A percentile compares a stretch with the other conserved stretches of the same genome.
Evolutionary conservation across 257 asterid species (phyloP).

Genomic region (Nicotiana tomentosiformis): DNA sequence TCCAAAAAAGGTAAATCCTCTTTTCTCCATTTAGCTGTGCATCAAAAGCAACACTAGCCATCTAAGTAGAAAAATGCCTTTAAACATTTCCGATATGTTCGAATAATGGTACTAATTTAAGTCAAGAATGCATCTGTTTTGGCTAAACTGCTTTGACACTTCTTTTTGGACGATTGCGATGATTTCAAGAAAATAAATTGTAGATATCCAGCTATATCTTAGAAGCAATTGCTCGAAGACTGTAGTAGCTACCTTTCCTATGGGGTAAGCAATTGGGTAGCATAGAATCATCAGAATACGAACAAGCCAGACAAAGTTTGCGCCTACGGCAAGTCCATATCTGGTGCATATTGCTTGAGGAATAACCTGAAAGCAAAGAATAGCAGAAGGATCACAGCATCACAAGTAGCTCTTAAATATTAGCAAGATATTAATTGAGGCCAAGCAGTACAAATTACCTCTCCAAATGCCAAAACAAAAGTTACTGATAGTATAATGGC

Average conservation of each 20-base stretch:
- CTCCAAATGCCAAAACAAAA: constrained; percentile 89
- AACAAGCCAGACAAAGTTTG: constrained; percentile 87
- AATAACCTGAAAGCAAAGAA: constrained; percentile 54
- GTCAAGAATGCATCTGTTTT: background rate
- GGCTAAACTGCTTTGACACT: background rate
- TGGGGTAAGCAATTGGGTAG: constrained; percentile 86
- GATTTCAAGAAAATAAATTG: background rate
- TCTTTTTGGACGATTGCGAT: background rate
- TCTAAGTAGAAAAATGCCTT: background rate
- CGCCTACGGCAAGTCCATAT: constrained; percentile 98
- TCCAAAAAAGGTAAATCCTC: background rate
- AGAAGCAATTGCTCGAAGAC: background rate
- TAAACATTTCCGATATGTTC: background rate
- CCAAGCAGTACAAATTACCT: constrained; percentile 40
- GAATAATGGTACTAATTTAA: background rate
- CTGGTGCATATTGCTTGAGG: constrained; percentile 99
- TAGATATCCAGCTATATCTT: background rate
- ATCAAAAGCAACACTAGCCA: background rate
- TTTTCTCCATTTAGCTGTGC: background rate
- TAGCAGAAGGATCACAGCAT: constrained; percentile 6
- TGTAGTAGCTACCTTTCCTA: constrained; percentile 72
- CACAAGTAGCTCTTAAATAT: background rate
- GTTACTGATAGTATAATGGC: constrained; percentile 95
- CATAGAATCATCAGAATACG: constrained; percentile 73
- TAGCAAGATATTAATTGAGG: background rate